phyloP scores from a whole-genome alignment of 1,284 basidiomycete species.

The Heliocybe sulcata region DNA sequence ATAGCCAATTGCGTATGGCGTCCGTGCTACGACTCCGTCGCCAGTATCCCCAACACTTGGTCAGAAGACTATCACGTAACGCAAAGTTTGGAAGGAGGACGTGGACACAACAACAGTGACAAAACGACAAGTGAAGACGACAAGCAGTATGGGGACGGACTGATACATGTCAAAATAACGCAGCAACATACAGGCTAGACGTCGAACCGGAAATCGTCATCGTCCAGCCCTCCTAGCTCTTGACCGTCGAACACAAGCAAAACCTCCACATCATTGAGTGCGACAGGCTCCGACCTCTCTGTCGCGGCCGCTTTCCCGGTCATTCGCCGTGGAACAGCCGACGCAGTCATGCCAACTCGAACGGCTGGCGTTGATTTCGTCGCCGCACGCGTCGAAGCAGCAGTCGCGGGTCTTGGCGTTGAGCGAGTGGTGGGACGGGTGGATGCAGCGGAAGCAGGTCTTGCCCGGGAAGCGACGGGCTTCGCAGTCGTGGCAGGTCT shows the following conservation, averaged over 20 bases:
- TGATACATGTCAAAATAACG: no score
- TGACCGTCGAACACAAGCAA: background rate
- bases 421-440: background rate
- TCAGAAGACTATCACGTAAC: no score
- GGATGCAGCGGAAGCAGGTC: background rate
- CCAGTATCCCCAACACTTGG: no score
- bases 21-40: no score
- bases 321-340: background rate
- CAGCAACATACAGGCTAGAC: no score
- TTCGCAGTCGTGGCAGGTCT: background rate
- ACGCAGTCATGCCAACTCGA: no score
- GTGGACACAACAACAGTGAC: no score
- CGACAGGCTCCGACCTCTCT: background rate
- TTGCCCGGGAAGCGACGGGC: background rate
- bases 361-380: no score
- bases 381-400: background rate
- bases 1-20: background rate
- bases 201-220: constrained; percentile 1
- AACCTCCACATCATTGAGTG: background rate
- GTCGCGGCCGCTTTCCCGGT: background rate
- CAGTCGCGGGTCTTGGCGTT: background rate
- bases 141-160: no score
- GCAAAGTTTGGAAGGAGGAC: no score
- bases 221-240: background rate
- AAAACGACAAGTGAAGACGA: no score